phyloP scores from a whole-genome alignment of 805 yeast species.

The Clavispora carvajalis region DNA sequence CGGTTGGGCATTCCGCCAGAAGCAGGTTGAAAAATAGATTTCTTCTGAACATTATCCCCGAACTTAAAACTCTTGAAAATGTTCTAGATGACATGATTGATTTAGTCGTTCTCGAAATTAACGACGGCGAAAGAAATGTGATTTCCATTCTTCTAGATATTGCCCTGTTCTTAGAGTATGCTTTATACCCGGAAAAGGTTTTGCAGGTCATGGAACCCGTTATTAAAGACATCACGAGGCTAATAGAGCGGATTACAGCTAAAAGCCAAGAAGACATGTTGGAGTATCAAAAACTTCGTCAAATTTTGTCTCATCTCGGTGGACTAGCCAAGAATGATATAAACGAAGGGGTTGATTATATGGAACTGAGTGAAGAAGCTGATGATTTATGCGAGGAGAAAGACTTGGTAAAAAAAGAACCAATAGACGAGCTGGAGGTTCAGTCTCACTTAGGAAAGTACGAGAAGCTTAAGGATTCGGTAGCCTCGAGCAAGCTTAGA shows the following conservation, averaged over 20 bases:
- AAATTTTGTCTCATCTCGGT: slow-evolving; percentile 2
- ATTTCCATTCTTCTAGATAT: slow-evolving; percentile 45
- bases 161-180: slow-evolving; percentile 67
- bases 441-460: slow-evolving; percentile 4
- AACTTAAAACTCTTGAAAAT: slow-evolving; percentile 49
- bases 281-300: slow-evolving; percentile 1
- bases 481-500: slow-evolving; percentile 21
- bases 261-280: slow-evolving; percentile 1
- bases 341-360: not conserved
- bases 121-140: slow-evolving; percentile 44
- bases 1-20: slow-evolving; percentile 3
- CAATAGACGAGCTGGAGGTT: not conserved
- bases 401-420: not conserved
- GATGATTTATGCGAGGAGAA: not conserved
- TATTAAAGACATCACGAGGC: slow-evolving; percentile 7
- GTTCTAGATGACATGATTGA: slow-evolving; percentile 63
- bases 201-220: slow-evolving; percentile 40
- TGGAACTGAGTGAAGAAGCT: slow-evolving; percentile 2
- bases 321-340: slow-evolving; percentile 21
- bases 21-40: slow-evolving; percentile 8
- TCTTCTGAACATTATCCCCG: slow-evolving; percentile 16
- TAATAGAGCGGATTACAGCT: slow-evolving; percentile 1
- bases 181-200: slow-evolving; percentile 48
- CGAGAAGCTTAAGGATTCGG: slow-evolving; percentile 19
- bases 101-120: slow-evolving; percentile 46